Base-by-base conservation (phyloP, 2,329 filamentous ascomycete genomes). In the Pseudofabraea citricarpa region DNA sequence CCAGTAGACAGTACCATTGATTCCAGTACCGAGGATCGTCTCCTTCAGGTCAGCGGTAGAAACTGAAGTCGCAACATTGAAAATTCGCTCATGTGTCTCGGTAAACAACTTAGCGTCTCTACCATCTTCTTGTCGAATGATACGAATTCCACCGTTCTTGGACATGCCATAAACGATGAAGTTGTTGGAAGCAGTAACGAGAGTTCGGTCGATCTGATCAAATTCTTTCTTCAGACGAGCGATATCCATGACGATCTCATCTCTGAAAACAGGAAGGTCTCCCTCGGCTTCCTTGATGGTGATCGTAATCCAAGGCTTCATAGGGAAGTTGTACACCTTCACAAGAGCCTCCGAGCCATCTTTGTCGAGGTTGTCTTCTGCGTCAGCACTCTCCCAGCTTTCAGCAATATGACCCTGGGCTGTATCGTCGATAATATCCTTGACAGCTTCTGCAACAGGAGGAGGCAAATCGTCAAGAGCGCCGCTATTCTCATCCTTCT, bases 1-100 rank as follows among this genome's bases (percentile, higher is more conserved):
- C 87, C 93, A 98, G 70, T 97, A 96, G n/a, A 97, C 89, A 8
- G 90, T 87, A 35, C 93, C 94, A 58, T 91, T 95, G 55, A 96
- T 85, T 46, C 91, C 91, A 44, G 93, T 97, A 31, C 87, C 91
- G 44, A 98, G 83, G 42, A 97, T 85, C 36, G 87, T 81, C 63
- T 98, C 90, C 42, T 83, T 79, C 16, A 74, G 70, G 32, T 82
- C 77, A 24, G 74, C 63, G 3, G 79, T 73, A 4, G 80, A 82
- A 18, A 82, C 79, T 43, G 88, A 94, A 52, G 95, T 79, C 54
- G 89, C 79, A 18, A 98, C 84, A 61, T 93, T 96, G 73, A 97
- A 97, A 45, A 97, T 87, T 50, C 93, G 88, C 63, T 98, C 93
- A 61, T 89, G 85, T 42, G 87, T 90, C 57, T 90, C 85, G 41